Percentiles rank a stretch among this genome's conserved stretches.
phyloP scores from a whole-genome alignment of 441 rosid species.

The Gossypium trilobum region DNA sequence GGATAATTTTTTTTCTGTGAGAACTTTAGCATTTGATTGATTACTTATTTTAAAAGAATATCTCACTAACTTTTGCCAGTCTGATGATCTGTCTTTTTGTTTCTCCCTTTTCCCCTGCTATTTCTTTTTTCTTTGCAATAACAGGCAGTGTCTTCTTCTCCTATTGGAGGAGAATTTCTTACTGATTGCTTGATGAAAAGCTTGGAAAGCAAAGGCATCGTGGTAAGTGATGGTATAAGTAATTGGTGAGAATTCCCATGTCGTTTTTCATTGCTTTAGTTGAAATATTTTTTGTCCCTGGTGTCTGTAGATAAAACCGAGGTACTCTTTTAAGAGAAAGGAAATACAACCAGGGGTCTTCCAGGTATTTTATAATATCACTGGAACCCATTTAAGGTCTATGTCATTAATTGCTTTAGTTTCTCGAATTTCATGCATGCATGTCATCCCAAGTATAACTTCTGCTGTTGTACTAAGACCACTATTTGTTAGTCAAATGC shows the following conservation, averaged over 20 bases:
- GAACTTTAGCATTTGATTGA: neutral
- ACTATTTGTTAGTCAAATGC: neutral
- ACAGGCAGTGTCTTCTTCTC: constrained; percentile 75
- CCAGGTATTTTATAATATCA: constrained; percentile 48
- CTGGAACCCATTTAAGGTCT: neutral
- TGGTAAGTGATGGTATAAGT: constrained; percentile 40
- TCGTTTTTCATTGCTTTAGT: constrained; percentile 7
- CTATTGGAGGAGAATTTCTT: constrained; percentile 90
- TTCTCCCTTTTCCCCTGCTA: neutral
- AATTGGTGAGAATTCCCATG: neutral
- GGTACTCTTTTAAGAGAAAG: constrained; percentile 94
- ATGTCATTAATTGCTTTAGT: neutral
- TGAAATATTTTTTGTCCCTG: constrained; percentile 10
- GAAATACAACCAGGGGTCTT: constrained; percentile 81
- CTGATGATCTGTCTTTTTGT: neutral
- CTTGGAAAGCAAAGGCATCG: constrained; percentile 86
- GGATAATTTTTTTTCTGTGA: neutral
- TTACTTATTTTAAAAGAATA: neutral
- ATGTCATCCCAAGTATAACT: neutral
- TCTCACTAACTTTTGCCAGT: neutral
- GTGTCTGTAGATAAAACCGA: constrained; percentile 72
- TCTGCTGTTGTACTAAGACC: neutral
- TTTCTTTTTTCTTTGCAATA: neutral
- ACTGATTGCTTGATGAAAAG: constrained; percentile 93
- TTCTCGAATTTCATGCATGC: constrained; percentile 5